Conservation (phyloP, 2,329 filamentous ascomycete species). For the Lachnellula cervina region DNA sequence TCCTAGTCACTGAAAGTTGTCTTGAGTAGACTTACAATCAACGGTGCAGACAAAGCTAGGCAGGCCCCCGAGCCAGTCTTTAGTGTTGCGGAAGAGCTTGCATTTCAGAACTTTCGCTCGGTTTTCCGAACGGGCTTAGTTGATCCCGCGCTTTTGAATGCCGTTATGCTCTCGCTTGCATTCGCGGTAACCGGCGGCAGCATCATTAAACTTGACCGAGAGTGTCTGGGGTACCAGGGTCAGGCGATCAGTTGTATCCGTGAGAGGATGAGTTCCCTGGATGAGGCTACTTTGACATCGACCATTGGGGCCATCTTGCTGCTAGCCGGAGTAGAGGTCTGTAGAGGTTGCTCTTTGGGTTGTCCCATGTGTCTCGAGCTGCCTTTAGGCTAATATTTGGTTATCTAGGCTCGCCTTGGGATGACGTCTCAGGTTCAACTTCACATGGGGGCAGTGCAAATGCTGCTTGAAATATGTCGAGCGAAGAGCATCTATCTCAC, state of each 20-base stretch:
- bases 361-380: not conserved
- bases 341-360: constrained; percentile 8
- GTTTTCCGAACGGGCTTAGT: constrained; percentile 33
- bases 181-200: constrained; percentile 28
- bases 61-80: constrained; percentile 35
- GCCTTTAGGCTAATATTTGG: constrained; percentile 7
- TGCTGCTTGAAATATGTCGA: constrained; percentile 33
- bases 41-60: constrained; percentile 22
- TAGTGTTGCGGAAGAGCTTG: constrained; percentile 34
- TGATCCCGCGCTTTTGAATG: constrained; percentile 37
- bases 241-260: constrained; percentile 33
- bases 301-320: constrained; percentile 40
- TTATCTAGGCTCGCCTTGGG: constrained; percentile 34
- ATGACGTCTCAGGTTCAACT: constrained; percentile 36
- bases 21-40: constrained; percentile 5
- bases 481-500: constrained; percentile 30
- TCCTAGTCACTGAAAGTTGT: not conserved
- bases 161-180: constrained; percentile 37
- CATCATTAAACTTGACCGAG: constrained; percentile 20
- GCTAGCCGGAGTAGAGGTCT: constrained; percentile 39
- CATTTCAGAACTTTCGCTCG: constrained; percentile 34
- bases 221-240: constrained; percentile 36
- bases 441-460: constrained; percentile 37
- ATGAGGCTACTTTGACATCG: constrained; percentile 31
- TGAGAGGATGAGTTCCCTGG: constrained; percentile 29